Evolutionary conservation across 495 filamentous ascomycete species (phyloP).

Genomic region (Sabuloglossum arenarium): DNA sequence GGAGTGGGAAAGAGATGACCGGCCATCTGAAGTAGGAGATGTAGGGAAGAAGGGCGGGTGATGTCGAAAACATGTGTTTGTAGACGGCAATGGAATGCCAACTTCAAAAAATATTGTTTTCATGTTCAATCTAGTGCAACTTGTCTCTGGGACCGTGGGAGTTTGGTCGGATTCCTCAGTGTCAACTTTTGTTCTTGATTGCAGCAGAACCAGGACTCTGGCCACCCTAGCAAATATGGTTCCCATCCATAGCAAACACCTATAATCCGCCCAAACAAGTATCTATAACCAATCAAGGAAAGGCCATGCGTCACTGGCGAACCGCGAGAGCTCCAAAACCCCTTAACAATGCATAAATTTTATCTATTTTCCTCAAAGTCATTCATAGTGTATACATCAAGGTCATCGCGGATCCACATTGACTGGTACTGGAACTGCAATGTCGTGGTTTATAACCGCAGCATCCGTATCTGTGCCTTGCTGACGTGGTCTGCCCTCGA

Average conservation of each 20-base stretch:
- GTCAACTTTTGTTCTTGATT: background rate
- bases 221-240: background rate
- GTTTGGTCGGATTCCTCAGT: background rate
- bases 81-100: background rate
- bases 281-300: background rate
- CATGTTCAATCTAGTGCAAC: too few relatives aligned
- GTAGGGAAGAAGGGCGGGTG: background rate
- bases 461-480: conserved; percentile 8
- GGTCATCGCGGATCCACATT: background rate
- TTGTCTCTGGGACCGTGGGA: too few relatives aligned
- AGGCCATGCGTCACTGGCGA: background rate
- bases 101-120: background rate
- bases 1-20: background rate
- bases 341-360: background rate
- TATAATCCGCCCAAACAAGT: background rate
- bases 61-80: background rate
- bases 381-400: background rate
- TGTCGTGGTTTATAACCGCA: conserved; percentile 4
- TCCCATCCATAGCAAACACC: background rate
- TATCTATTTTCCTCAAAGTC: background rate
- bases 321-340: background rate
- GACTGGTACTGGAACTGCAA: conserved; percentile 4
- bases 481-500: conserved; percentile 29
- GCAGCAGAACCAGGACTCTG: background rate
- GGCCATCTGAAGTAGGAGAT: background rate